Base-by-base conservation (phyloP, 306 rosid genomes). In the Cucurbita moschata region DNA sequence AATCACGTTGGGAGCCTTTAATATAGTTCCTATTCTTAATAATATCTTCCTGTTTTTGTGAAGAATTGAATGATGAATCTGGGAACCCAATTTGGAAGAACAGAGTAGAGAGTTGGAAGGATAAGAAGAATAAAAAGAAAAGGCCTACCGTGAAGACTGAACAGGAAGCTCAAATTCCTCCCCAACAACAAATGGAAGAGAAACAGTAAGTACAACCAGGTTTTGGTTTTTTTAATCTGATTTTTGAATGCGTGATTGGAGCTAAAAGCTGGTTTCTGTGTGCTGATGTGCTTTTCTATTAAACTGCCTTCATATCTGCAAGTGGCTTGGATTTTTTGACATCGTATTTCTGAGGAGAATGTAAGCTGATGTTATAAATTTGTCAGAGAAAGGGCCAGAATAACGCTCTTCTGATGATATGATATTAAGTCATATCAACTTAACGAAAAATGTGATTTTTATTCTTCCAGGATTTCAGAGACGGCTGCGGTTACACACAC, bases 31-130 rank as follows among this genome's bases (percentile, higher is more conserved):
- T 40, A 40, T 73, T 23, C 21, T 38, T 78, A 59, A 60, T 15
- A 23, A 42, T 82, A 59, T 53, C 57, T 75, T 47, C 49, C 64
- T 84, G 75, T 10, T 80, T 76, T 63, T 85, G 30, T 83, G 87
- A 78, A 94, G 97, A 94, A 76, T 61, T 83, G 38, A 89, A 87
- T 56, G 96, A 91, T 70, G 97, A 91, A 72, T 86, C 23, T 44
- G 99, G 97, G 81, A 94, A 94, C 85, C 99, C 99, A 55, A 94
- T 94, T 35, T 94, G 99, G 99, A 94, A 94, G 87, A 91, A 88
- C 75, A 88, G 99, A 84, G 96, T 94, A 58, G 97, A 94, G 74
- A 94, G 97, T 77, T 94, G 99, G 99, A 91, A 91, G 86, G 99
- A 91, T 53, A 89, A 85, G 75, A 94, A 91, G 88, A 89, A 59